These are phyloP conservation scores for Termitomyces sp. DNA, from an alignment of 768 basidiomycete species.

Conservation along the genomic window DNA sequence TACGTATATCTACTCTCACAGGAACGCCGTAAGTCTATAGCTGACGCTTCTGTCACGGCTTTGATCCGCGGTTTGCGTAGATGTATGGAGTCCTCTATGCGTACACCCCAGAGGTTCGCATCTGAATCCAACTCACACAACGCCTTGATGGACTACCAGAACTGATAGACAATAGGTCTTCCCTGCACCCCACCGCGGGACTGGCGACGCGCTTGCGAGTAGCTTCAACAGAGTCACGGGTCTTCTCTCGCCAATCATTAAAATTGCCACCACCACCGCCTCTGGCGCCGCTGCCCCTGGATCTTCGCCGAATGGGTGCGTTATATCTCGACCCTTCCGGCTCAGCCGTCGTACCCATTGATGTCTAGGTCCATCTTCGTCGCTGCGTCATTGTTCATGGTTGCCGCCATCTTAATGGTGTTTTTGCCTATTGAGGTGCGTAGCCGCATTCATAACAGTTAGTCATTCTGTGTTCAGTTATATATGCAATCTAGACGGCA, in stretches of 20 bases:
- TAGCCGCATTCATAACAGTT: not conserved
- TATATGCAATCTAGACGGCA: not conserved
- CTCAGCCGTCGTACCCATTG: too few species aligned
- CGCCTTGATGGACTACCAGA: not conserved
- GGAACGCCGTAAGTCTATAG: not conserved
- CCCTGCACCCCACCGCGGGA: conserved; percentile 50
- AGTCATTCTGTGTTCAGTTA: not conserved
- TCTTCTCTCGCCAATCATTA: conserved; percentile 42
- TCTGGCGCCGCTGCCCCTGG: not conserved
- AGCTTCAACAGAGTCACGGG: conserved; percentile 44
- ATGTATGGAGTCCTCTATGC: conserved; percentile 28
- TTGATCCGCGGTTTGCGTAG: conserved; percentile 13
- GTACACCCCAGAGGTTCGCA: conserved; percentile 49
- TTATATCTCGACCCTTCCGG: conserved; percentile 12
- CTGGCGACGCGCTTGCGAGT: conserved; percentile 44
- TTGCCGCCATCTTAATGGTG: conserved; percentile 31
- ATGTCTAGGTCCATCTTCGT: conserved; percentile 39
- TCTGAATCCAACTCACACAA: not conserved
- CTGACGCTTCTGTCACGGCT: not conserved
- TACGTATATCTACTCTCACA: not conserved
- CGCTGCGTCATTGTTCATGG: conserved; percentile 39
- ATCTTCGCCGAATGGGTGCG: conserved; percentile 34
- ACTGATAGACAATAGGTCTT: conserved; percentile 28
- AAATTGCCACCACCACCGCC: conserved; percentile 29
- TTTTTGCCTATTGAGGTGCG: conserved; percentile 26